A percentile compares a stretch with the other conserved stretches of the same genome.
These are phyloP conservation scores for Poa annua DNA, from an alignment of 176 grass and related monocot species.

Conservation along the genomic window DNA sequence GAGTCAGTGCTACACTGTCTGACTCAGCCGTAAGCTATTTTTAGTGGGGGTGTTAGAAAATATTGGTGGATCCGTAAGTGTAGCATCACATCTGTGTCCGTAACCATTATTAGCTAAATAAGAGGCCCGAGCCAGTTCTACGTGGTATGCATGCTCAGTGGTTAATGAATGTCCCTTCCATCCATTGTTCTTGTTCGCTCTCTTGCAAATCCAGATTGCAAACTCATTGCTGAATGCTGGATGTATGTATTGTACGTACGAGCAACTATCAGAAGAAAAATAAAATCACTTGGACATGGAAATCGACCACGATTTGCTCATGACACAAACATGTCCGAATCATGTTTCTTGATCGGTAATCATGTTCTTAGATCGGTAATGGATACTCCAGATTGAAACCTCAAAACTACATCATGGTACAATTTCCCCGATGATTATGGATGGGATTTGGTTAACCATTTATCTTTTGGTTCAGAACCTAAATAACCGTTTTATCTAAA, in stretches of 20 bases:
- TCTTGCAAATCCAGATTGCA: neutral
- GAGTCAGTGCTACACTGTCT: neutral
- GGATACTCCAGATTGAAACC: neutral
- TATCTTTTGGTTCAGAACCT: no score
- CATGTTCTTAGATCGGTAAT: neutral
- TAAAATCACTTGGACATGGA: neutral
- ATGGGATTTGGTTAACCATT: no score
- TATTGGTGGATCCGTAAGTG: conserved; percentile 3
- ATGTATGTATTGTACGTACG: neutral
- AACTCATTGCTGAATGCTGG: neutral
- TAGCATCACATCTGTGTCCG: no score
- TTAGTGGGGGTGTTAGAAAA: conserved; percentile 23
- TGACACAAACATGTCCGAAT: neutral
- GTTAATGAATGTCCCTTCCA: neutral
- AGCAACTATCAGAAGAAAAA: neutral
- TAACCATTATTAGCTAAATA: neutral
- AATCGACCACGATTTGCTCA: neutral
- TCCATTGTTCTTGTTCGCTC: neutral
- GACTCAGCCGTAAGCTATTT: conserved; percentile 6
- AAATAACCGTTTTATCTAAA: no score
- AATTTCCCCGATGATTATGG: neutral
- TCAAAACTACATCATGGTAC: neutral
- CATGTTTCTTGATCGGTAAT: neutral
- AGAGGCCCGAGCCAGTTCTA: neutral
- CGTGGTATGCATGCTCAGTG: conserved; percentile 1